Evolutionary conservation across 2,329 filamentous ascomycete genomes (phyloP).

Genomic region (Penicillium psychrosexuale): DNA sequence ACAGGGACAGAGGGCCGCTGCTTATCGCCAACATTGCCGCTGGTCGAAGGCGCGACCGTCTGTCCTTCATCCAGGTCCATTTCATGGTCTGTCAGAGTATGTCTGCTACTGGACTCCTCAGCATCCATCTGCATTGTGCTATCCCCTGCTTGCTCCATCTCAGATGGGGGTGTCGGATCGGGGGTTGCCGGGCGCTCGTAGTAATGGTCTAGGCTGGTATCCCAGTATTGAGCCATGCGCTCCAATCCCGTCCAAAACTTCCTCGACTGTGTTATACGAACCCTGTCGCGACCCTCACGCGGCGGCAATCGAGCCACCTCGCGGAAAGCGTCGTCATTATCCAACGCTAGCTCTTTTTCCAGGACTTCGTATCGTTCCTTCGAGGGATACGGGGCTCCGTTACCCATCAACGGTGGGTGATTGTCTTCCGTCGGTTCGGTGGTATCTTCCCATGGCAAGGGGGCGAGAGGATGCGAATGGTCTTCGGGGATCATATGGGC

Average conservation of each 20-base stretch:
- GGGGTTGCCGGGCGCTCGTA: constrained; percentile 39
- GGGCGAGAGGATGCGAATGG: constrained; percentile 35
- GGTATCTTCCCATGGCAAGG: constrained; percentile 36
- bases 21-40: background rate
- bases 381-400: constrained; percentile 48
- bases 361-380: constrained; percentile 50
- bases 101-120: constrained; percentile 10
- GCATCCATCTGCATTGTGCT: constrained; percentile 22
- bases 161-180: constrained; percentile 17
- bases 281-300: constrained; percentile 44
- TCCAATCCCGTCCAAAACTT: constrained; percentile 61
- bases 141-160: constrained; percentile 18
- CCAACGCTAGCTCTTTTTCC: constrained; percentile 51
- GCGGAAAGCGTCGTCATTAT: constrained; percentile 58
- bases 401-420: constrained; percentile 41
- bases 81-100: constrained; percentile 17
- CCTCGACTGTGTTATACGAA: constrained; percentile 55
- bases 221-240: constrained; percentile 61
- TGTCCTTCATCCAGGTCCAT: constrained; percentile 28
- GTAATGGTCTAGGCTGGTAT: constrained; percentile 57
- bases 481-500: constrained; percentile 37
- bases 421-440: constrained; percentile 24
- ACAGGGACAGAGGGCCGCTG: constrained; percentile 21
- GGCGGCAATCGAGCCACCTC: constrained; percentile 50
- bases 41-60: background rate